Evolutionary conservation across 495 filamentous ascomycete species (phyloP).

Genomic region (Corynascus novoguineensis): DNA sequence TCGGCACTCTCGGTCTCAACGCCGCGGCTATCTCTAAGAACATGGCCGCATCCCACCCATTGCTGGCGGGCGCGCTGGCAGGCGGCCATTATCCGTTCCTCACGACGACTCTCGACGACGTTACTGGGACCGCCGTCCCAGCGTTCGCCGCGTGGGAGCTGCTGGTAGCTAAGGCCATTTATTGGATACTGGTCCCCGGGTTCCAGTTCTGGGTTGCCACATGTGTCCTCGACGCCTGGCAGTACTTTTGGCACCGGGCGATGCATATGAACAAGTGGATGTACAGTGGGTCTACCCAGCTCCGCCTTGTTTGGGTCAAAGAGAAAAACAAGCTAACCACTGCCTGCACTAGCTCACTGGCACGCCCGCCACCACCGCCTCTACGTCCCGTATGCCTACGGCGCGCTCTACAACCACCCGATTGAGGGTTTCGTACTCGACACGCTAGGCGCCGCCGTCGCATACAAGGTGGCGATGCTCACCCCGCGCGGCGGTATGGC

Average conservation of each 20-base stretch:
- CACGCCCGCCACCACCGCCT: conserved; percentile 93
- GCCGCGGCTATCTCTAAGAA: conserved; percentile 51
- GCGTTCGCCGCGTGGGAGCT: conserved; percentile 72
- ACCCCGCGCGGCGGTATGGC: conserved; percentile 71
- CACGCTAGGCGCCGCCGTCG: conserved; percentile 76
- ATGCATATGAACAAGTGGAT: conserved; percentile 97
- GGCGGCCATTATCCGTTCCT: conserved; percentile 68
- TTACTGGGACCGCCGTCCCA: conserved; percentile 40
- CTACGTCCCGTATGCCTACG: conserved; percentile 96
- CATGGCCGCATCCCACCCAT: conserved; percentile 51
- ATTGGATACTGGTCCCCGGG: conserved; percentile 70
- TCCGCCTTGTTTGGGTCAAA: not conserved
- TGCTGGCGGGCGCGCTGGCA: conserved; percentile 61
- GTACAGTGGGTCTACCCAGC: conserved; percentile 64
- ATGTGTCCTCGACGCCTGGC: conserved; percentile 82
- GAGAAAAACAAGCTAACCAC: not conserved
- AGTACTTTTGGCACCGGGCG: conserved; percentile 89
- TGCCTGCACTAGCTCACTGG: conserved; percentile 60
- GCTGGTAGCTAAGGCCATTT: conserved; percentile 62
- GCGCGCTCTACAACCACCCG: conserved; percentile 93
- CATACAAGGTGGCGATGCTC: conserved; percentile 72
- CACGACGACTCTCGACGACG: conserved; percentile 40
- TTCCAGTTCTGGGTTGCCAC: conserved; percentile 70
- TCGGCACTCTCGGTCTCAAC: conserved; percentile 53
- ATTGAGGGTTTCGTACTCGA: conserved; percentile 91